A percentile compares a stretch with the other conserved stretches of the same genome.
phyloP scores from a whole-genome alignment of 2,329 filamentous ascomycete species.

The Aureobasidium sp. region DNA sequence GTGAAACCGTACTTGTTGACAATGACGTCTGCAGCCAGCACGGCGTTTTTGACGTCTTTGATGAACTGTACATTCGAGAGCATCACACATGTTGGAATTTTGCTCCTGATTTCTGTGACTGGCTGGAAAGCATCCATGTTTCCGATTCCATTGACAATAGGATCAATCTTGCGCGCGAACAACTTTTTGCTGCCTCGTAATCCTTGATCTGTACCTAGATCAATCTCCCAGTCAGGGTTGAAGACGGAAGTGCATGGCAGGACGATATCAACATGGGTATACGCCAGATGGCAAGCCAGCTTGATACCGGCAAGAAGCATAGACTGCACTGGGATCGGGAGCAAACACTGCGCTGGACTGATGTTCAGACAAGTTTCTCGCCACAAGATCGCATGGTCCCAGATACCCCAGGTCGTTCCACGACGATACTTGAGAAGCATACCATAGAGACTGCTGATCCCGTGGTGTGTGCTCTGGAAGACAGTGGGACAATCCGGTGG shows the following conservation, averaged over 20 bases:
- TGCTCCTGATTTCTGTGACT: slow-evolving; percentile 52
- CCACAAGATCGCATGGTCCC: slow-evolving; percentile 54
- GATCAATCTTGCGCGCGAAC: slow-evolving; percentile 55
- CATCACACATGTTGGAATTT: slow-evolving; percentile 58
- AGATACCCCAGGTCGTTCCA: slow-evolving; percentile 49
- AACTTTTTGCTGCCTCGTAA: slow-evolving; percentile 50
- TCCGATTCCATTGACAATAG: slow-evolving; percentile 58
- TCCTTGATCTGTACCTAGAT: slow-evolving; percentile 54
- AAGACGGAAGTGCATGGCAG: slow-evolving; percentile 55
- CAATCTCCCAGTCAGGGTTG: slow-evolving; percentile 58
- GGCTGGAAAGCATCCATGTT: slow-evolving; percentile 58
- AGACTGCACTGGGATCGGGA: slow-evolving; percentile 36
- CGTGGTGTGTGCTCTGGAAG: slow-evolving; percentile 52
- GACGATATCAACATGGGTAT: slow-evolving; percentile 52
- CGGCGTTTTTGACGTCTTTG: slow-evolving; percentile 59
- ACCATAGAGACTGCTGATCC: slow-evolving; percentile 48
- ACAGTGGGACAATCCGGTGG: slow-evolving; percentile 45
- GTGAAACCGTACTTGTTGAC: slow-evolving; percentile 60
- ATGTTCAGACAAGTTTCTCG: slow-evolving; percentile 35
- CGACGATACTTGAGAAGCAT: slow-evolving; percentile 51
- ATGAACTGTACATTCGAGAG: slow-evolving; percentile 53
- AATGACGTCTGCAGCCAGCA: slow-evolving; percentile 58
- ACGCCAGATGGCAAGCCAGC: slow-evolving; percentile 34
- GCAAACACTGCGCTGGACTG: slow-evolving; percentile 35
- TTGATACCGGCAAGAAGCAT: slow-evolving; percentile 35